phyloP scores from a whole-genome alignment of 371 early-diverging fungal genomes.

The Nematocida homosporus region DNA sequence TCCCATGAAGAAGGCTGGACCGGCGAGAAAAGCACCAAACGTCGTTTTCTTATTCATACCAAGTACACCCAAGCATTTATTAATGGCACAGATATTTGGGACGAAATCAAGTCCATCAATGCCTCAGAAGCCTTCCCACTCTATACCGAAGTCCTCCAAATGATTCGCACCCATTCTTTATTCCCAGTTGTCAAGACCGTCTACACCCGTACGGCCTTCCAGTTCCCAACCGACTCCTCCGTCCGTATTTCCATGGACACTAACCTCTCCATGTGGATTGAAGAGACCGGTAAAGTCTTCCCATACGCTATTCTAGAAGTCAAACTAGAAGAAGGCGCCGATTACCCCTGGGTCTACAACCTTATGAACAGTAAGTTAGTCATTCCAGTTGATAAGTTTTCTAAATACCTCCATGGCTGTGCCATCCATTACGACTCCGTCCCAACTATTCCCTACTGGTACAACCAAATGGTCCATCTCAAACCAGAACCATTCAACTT shows the following conservation, averaged over 20 bases:
- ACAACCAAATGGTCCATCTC: conserved; percentile 77
- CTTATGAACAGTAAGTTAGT: conserved; percentile 81
- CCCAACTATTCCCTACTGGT: conserved; percentile 88
- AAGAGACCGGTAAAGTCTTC: conserved; percentile 75
- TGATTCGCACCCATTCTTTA: conserved; percentile 74
- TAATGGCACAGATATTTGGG: conserved; percentile 75
- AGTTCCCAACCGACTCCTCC: conserved; percentile 90
- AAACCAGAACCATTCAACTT: neutral
- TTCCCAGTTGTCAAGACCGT: conserved; percentile 83
- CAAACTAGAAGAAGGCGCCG: conserved; percentile 84
- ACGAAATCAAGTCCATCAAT: conserved; percentile 72
- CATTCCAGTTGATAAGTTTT: conserved; percentile 91
- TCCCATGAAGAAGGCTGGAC: conserved; percentile 91
- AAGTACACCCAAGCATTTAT: conserved; percentile 80
- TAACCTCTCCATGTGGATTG: conserved; percentile 88
- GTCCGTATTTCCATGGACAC: conserved; percentile 95
- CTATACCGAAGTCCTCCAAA: conserved; percentile 75
- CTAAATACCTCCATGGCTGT: conserved; percentile 92
- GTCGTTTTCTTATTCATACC: conserved; percentile 86
- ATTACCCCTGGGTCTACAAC: conserved; percentile 87
- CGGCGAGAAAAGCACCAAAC: conserved; percentile 81
- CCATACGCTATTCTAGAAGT: conserved; percentile 96
- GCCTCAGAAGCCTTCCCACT: conserved; percentile 73
- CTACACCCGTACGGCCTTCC: conserved; percentile 97
- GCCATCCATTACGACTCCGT: conserved; percentile 84